Evolutionary conservation across 352 stramenopile genomes (phyloP), one percentile per base, ranked within the genome.

Genomic region (Globisporangium cederbergense): DNA sequence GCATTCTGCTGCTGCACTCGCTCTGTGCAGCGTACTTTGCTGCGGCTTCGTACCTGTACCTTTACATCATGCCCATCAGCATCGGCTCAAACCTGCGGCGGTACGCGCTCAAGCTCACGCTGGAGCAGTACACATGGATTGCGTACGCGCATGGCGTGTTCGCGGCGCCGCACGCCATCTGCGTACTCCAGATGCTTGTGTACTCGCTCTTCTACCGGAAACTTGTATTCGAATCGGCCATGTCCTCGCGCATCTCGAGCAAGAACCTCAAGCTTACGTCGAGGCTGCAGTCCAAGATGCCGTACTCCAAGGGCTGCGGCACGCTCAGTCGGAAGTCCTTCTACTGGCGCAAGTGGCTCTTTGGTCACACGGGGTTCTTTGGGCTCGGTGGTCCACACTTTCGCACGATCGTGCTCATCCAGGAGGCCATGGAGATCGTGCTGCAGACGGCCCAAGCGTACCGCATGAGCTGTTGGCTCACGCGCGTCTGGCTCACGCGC

Each of bases 401-500:
- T 25, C 66, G 66, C n/a, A 60, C 62, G 9, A 43, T 73, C 25
- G 63, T 67, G 9, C 45, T 79, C 10, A 42, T 60, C 5, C 70
- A 71, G 13, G 73, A 77, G 45, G 18, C 62, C 1, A 54, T 66
- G 0, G 68, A 77, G 47, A 77, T 70, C n/a, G 58, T 36, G 18
- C 51, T 79, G 7, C 71, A 78, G 46, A 67, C 71, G 1, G 53
- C 63, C 9, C 67, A 77, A 40, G 71, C 71, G 16, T 74, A 74
- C 45, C 18, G 40, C 1, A 72, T 75, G 60, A 61, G 60, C 47
- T 60, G 14, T 5, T 58, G 60, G 47, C 58, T 71, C 4, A 49
- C 68, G 13, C 59, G 58, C 1, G 16, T 28, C 13, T 47, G 20
- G 42, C 50, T 71, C 22, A 74, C 64, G 18, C 58, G 59, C 2